Evolutionary conservation across 2,329 filamentous ascomycete species (phyloP).

Genomic region (Fusarium sp.): DNA sequence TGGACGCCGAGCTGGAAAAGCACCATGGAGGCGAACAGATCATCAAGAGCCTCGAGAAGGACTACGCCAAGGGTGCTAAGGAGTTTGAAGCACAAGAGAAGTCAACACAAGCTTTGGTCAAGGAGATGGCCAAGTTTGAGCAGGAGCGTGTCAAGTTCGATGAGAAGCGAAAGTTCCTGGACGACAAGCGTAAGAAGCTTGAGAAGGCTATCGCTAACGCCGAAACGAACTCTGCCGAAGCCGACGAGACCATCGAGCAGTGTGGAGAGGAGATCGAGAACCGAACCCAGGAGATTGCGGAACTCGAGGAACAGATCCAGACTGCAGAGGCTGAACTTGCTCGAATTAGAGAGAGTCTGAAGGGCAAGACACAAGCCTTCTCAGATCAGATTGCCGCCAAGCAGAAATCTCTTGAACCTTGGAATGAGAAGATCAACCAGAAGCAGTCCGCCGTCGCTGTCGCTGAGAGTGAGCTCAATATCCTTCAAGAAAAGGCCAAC

Average conservation of each 20-base stretch:
- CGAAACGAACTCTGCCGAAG: slow-evolving; percentile 77
- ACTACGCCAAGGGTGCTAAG: slow-evolving; percentile 83
- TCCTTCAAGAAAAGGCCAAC: slow-evolving; percentile 88
- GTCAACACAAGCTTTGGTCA: slow-evolving; percentile 78
- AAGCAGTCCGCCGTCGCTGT: slow-evolving; percentile 95
- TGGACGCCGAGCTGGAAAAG: slow-evolving; percentile 89
- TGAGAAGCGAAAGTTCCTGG: slow-evolving; percentile 94
- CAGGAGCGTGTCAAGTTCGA: slow-evolving; percentile 98
- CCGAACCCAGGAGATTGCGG: slow-evolving; percentile 75
- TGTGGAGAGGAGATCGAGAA: slow-evolving; percentile 81
- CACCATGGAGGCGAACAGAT: slow-evolving; percentile 89
- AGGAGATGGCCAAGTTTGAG: slow-evolving; percentile 92
- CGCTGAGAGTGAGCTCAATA: slow-evolving; percentile 92
- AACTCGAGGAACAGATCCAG: slow-evolving; percentile 79
- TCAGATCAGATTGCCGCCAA: slow-evolving; percentile 92
- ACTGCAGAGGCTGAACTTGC: slow-evolving; percentile 83
- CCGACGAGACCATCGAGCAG: slow-evolving; percentile 79
- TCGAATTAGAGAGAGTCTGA: slow-evolving; percentile 84
- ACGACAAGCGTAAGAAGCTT: slow-evolving; percentile 91
- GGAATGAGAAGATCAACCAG: slow-evolving; percentile 96
- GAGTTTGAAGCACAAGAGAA: slow-evolving; percentile 87
- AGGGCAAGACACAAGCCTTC: slow-evolving; percentile 94
- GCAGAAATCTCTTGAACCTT: slow-evolving; percentile 94
- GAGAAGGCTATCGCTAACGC: slow-evolving; percentile 86
- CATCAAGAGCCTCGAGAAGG: slow-evolving; percentile 88